Conservation (phyloP, 306 rosid genomes). For the Biancaea sappan region DNA sequence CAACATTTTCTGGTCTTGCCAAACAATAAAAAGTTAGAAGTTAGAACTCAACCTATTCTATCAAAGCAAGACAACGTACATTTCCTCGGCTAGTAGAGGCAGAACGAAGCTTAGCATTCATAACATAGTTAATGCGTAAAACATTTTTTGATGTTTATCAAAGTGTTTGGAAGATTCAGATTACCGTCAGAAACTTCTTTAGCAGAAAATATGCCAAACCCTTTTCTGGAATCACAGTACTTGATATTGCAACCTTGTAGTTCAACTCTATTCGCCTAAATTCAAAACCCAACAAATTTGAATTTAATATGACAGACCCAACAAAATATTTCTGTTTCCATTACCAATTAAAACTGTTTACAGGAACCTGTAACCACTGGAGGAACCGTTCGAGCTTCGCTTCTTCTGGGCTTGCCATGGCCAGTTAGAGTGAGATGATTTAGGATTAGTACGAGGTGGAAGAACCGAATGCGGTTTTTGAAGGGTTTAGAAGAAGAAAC, state of each 20-base stretch:
- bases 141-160: not conserved
- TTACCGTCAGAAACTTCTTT: constrained; percentile 75
- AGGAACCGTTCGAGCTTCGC: constrained; percentile 69
- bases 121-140: not conserved
- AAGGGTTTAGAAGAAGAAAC: no score
- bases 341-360: not conserved
- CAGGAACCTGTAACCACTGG: constrained; percentile 77
- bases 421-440: no score
- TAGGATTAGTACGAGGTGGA: not conserved
- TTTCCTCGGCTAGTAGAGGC: not conserved
- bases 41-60: constrained; percentile 6
- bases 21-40: constrained; percentile 19
- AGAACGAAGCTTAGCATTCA: not conserved
- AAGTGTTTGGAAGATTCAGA: constrained; percentile 21
- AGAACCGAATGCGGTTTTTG: no score
- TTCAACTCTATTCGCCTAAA: constrained; percentile 77
- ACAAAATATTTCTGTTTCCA: not conserved
- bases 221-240: constrained; percentile 75
- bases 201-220: constrained; percentile 74
- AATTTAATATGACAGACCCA: constrained; percentile 22
- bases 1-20: not conserved
- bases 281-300: constrained; percentile 32
- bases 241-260: constrained; percentile 79
- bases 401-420: constrained; percentile 63
- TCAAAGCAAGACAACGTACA: constrained; percentile 1